Base-by-base conservation (phyloP, 331 rosid species). In the Saraca asoca region DNA sequence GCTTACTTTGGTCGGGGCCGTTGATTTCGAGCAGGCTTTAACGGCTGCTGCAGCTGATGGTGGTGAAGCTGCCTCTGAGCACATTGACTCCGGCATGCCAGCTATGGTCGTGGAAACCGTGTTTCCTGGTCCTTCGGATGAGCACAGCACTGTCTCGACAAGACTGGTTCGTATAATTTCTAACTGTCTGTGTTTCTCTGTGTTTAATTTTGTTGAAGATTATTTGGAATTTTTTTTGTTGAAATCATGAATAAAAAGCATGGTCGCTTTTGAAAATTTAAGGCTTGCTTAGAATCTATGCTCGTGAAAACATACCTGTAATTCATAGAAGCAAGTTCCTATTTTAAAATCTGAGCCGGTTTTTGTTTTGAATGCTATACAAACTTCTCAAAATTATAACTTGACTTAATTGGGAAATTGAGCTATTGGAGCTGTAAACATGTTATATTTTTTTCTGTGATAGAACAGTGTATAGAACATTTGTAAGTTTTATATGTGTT, bases 41-140 rank as follows among this genome's bases (percentile, higher is more conserved):
- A 89, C 96, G 5, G 98, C 96, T 4, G 95, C 94, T 10, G 95
- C 96, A 0, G 89, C 98, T 57, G 98, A 92, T 45, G 94, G 98
- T 4, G 98, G 98, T 5, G 74, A 82, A 20, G 88, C 88, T 2
- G 98, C 98, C 61, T 66, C 70, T 7, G 98, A 92, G 73, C 96
- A 92, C 38, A 50, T 92, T 16, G 72, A 76, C 42, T 80, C 84
- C 4, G 91, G 85, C 10, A 17, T 82, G 63, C 76, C 85, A 5
- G 95, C 96, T 51, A 89, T 89, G 96, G 98, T 92, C 31, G 89
- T 92, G 13, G 96, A 92, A 82, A 92, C 96, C 18, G 63, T 89
- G 2, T 82, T 77, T 57, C 98, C 95, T 10, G 94, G 87, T 33
- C 73, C 80, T 53, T 79, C 91, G 7, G 82, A 73, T 20, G 79